Base-by-base conservation (phyloP, 1,284 basidiomycete species). In the Veloboletus limbatus region DNA sequence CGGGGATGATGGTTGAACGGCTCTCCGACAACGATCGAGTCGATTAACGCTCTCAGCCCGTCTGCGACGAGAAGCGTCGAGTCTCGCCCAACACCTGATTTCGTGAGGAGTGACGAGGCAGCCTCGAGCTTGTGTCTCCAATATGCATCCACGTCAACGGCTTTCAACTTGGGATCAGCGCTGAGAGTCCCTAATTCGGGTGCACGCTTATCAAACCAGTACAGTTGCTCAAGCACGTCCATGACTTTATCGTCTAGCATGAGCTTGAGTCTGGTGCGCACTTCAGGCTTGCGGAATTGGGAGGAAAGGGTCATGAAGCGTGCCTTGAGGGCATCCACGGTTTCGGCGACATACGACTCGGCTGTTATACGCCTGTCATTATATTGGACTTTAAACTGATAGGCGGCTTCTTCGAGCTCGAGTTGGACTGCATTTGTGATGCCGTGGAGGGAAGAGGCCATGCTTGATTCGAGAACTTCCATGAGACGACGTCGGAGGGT, bases 341-440 rank as follows among this genome's bases (percentile, higher is more conserved):
- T 94, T 70, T 99, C 97, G 14, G 96, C 95, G 40, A 98, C 92
- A 63, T 99, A 99, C 3, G 91, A 94, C 67, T 99, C 97, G 10
- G 97, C 85, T 0, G 91, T 90, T 56, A 98, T 91, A 21, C 89
- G 81, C 17, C 93, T 83, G 69, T 99, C 97, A 65, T 99, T 99
- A 76, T 99, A 99, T 68, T 98, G 93, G 1, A 99, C 95, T 69
- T 99, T 99, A 81, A 99, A 99, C 68, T 98, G 95, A 68, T 99
- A 99, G 22, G 85, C 85, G 2, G 96, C 87, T 61, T 98, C 96
- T 67, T 99, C 96, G 11, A 98, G 79, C 67, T 99, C 97, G 27
- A 97, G 81, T 60, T 97, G 94, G 5, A 99, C 96, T 2, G 92
- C 92, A 63, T 97, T 97, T 43, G 92, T 92, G 64, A 99, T 97